A percentile compares a stretch with the other conserved stretches of the same genome.
These are phyloP conservation scores for Fusarium nematophilum DNA, from an alignment of 2,329 filamentous ascomycete species.

Conservation along the genomic window DNA sequence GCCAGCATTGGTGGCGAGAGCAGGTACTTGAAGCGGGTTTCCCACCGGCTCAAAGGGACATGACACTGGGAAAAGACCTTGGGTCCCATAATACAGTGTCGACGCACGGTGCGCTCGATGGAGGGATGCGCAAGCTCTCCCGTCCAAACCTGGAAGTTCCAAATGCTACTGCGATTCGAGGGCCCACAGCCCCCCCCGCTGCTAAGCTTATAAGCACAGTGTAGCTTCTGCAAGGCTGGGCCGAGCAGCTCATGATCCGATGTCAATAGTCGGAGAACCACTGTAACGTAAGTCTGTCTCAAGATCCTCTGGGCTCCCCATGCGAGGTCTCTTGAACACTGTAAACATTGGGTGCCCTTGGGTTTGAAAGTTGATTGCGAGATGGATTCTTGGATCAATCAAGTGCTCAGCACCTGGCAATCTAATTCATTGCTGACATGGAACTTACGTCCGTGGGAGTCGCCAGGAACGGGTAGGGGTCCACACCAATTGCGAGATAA, in stretches of 20 bases:
- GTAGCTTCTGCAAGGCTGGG: background rate
- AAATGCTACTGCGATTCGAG: conserved; percentile 8
- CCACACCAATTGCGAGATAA: background rate
- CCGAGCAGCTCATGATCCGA: too few species aligned
- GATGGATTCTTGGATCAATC: conserved; percentile 6
- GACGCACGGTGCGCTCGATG: conserved; percentile 22
- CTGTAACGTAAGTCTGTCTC: too few species aligned
- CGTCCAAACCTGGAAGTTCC: conserved; percentile 33
- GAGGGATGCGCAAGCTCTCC: conserved; percentile 37
- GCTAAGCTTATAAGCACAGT: conserved; percentile 31
- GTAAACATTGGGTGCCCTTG: too few species aligned
- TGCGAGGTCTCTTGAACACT: too few species aligned
- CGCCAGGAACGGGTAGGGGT: conserved; percentile 20
- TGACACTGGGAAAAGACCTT: background rate
- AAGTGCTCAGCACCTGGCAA: background rate
- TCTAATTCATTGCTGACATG: conserved; percentile 12
- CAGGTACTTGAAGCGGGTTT: conserved; percentile 23
- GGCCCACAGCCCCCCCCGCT: conserved; percentile 23
- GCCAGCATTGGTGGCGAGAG: conserved; percentile 20
- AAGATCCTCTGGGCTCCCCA: too few species aligned
- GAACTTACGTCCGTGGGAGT: too few species aligned
- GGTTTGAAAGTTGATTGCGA: too few species aligned
- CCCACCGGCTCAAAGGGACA: conserved; percentile 3
- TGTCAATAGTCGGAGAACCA: too few species aligned
- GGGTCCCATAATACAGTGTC: conserved; percentile 21